Conservation (phyloP, 192 early-diverging fungal genomes). For the Entomortierella parvispora region DNA sequence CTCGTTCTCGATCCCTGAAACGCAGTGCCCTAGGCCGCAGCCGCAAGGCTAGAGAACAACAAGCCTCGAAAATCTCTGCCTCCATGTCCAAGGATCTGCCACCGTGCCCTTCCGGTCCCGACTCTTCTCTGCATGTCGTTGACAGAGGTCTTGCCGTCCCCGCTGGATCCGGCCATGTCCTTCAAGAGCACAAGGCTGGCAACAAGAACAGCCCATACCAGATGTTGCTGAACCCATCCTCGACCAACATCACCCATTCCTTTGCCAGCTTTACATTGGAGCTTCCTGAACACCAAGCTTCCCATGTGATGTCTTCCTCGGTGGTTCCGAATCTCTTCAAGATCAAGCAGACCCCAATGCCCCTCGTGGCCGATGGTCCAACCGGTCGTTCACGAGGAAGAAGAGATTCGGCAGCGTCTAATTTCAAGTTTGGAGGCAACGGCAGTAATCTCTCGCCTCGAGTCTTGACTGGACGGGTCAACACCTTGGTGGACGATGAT, state of each 20-base stretch:
- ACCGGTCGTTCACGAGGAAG: constrained; percentile 2
- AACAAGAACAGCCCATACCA: constrained; percentile 42
- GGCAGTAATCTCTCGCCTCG: constrained; percentile 8
- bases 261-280: constrained; percentile 39
- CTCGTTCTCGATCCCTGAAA: constrained; percentile 24
- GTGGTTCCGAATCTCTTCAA: constrained; percentile 26
- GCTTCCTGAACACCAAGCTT: constrained; percentile 28
- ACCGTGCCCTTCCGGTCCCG: neutral
- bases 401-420: constrained; percentile 8
- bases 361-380: neutral
- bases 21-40: constrained; percentile 3
- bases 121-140: neutral
- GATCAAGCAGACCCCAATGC: constrained; percentile 9
- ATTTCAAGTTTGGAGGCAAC: neutral
- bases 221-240: constrained; percentile 29
- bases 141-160: constrained; percentile 6
- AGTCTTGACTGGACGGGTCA: constrained; percentile 13
- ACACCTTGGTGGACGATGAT: neutral
- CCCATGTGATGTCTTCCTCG: constrained; percentile 34
- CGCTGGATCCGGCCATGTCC: neutral
- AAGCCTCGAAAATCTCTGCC: neutral
- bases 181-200: constrained; percentile 9
- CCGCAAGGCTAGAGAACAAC: constrained; percentile 9
- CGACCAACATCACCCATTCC: constrained; percentile 42
- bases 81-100: constrained; percentile 13